Evolutionary conservation across 768 basidiomycete genomes (phyloP).

Genomic region (Suillus hirtellus): DNA sequence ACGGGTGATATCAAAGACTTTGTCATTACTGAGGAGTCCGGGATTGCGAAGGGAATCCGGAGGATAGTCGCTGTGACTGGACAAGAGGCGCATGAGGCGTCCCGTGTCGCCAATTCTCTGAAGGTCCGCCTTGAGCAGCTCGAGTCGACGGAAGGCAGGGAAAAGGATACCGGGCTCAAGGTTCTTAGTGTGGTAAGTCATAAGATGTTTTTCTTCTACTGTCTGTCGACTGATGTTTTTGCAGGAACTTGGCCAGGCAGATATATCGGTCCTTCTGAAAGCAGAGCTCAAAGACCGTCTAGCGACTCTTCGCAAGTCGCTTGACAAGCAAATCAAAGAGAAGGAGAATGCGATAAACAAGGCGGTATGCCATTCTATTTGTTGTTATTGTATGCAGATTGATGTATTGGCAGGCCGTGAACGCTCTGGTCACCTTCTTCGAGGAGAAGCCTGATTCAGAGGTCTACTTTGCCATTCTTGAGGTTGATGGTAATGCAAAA

Average conservation of each 20-base stretch:
- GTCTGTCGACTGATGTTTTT: slow-evolving; percentile 2
- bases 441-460: slow-evolving; percentile 67
- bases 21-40: slow-evolving; percentile 92
- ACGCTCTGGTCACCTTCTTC: slow-evolving; percentile 72
- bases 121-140: slow-evolving; percentile 62
- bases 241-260: slow-evolving; percentile 86
- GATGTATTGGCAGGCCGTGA: slow-evolving; percentile 56
- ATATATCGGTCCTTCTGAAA: slow-evolving; percentile 86
- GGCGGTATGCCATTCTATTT: slow-evolving; percentile 47
- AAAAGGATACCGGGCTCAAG: slow-evolving; percentile 89
- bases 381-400: neutral
- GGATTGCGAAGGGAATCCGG: slow-evolving; percentile 97
- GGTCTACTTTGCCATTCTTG: slow-evolving; percentile 70
- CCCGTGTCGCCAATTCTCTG: slow-evolving; percentile 63
- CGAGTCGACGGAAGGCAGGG: slow-evolving; percentile 63
- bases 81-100: slow-evolving; percentile 85
- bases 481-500: slow-evolving; percentile 86
- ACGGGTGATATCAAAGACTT: slow-evolving; percentile 98
- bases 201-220: neutral
- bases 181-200: slow-evolving; percentile 67
- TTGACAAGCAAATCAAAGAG: slow-evolving; percentile 85
- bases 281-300: slow-evolving; percentile 76
- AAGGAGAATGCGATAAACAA: slow-evolving; percentile 76
- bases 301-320: slow-evolving; percentile 69
- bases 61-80: slow-evolving; percentile 94